A percentile compares a stretch with the other conserved stretches of the same genome.
These are phyloP conservation scores for Fusarium coicis DNA, from an alignment of 2,329 filamentous ascomycete species.

Conservation along the genomic window DNA sequence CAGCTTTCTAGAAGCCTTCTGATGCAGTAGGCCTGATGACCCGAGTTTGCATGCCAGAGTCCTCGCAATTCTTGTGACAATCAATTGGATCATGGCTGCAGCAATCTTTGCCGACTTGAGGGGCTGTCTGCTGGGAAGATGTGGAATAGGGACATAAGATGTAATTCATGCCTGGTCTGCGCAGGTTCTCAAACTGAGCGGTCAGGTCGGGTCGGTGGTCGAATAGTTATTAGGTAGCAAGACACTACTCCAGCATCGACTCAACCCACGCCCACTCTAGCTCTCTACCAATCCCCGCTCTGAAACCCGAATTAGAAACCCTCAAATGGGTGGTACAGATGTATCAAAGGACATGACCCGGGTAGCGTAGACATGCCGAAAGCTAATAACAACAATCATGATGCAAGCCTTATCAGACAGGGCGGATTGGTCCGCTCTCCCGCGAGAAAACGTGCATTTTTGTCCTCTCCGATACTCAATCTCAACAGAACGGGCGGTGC, in stretches of 20 bases:
- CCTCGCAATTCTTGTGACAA: constrained; percentile 14
- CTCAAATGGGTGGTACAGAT: constrained; percentile 34
- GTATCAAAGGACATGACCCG: constrained; percentile 30
- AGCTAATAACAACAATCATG: constrained; percentile 35
- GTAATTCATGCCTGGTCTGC: constrained; percentile 17
- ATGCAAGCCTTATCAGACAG: constrained; percentile 18
- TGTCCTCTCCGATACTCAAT: constrained; percentile 13
- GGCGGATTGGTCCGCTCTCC: constrained; percentile 23
- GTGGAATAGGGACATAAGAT: constrained; percentile 12
- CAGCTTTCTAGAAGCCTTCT: constrained; percentile 42
- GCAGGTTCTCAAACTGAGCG: neutral
- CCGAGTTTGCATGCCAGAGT: constrained; percentile 30
- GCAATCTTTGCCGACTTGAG: constrained; percentile 12
- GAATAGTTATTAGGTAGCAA: neutral
- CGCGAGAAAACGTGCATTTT: constrained; percentile 18
- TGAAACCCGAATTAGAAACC: constrained; percentile 15
- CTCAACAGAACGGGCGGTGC: neutral
- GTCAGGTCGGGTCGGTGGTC: neutral
- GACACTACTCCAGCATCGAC: neutral
- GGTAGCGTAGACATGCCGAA: constrained; percentile 22
- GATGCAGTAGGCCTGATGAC: constrained; percentile 27
- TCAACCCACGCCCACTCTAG: neutral
- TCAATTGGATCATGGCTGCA: constrained; percentile 13
- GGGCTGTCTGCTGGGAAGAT: constrained; percentile 5
- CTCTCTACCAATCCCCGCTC: constrained; percentile 2